These are phyloP conservation scores for Aspergillus nomiae DNA, from an alignment of 2,329 filamentous ascomycete species.

Conservation along the genomic window DNA sequence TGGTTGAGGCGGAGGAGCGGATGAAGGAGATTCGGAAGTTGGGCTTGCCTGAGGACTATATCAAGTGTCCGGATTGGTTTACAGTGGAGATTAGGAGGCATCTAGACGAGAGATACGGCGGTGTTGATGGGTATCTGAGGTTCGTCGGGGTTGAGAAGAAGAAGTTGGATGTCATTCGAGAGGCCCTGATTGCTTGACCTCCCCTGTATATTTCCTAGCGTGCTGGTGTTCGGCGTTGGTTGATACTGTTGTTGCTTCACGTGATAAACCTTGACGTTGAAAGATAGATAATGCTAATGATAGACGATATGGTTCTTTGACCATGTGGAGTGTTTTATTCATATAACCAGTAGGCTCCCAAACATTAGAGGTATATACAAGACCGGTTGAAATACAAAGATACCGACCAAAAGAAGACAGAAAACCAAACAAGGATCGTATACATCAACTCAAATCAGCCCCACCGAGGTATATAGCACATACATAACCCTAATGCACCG, in stretches of 20 bases:
- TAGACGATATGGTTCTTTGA: neutral
- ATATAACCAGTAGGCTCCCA: neutral
- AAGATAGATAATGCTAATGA: conserved; percentile 12
- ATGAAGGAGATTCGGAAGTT: conserved; percentile 69
- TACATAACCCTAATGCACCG: conserved; percentile 7
- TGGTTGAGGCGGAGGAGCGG: conserved; percentile 62
- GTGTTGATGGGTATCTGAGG: conserved; percentile 66
- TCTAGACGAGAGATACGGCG: conserved; percentile 65
- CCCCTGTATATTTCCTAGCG: conserved; percentile 5
- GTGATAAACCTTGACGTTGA: neutral
- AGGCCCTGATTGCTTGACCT: conserved; percentile 27
- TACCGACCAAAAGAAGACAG: neutral
- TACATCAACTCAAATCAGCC: neutral
- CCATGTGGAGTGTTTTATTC: neutral
- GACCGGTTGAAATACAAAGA: too few species aligned
- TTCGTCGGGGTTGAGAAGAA: conserved; percentile 59
- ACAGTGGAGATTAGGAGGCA: conserved; percentile 61
- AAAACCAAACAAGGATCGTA: neutral
- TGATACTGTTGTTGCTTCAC: neutral
- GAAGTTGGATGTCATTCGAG: conserved; percentile 44
- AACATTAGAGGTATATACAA: neutral
- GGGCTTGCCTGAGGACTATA: conserved; percentile 74
- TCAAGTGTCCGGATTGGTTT: conserved; percentile 65
- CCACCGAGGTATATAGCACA: conserved; percentile 7
- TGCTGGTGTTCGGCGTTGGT: conserved; percentile 3